These are phyloP conservation scores for Phytophthora hybrid DNA, from an alignment of 352 stramenopile genomes.

Conservation along the genomic window DNA sequence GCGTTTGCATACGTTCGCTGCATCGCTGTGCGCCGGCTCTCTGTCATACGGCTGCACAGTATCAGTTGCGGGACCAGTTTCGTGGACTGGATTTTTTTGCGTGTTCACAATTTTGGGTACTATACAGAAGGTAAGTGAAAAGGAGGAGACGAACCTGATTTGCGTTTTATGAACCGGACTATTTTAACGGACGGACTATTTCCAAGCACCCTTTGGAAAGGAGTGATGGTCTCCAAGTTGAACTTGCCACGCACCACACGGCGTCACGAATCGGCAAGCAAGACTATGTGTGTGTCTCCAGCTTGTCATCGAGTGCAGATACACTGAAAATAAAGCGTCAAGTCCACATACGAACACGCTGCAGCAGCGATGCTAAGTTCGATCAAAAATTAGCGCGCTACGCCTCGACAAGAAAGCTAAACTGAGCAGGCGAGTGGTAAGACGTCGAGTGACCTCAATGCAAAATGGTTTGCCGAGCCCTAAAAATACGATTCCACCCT, in stretches of 20 bases:
- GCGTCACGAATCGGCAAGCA: too few relatives aligned
- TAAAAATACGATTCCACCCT: slow-evolving; percentile 29
- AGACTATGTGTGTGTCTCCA: background rate
- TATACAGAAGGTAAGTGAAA: background rate
- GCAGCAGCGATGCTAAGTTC: too few relatives aligned
- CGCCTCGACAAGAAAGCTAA: background rate
- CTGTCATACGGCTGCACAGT: background rate
- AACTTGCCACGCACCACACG: too few relatives aligned
- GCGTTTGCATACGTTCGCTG: slow-evolving; percentile 1
- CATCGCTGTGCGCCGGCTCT: slow-evolving; percentile 28
- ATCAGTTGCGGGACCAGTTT: slow-evolving; percentile 9
- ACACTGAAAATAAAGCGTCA: background rate
- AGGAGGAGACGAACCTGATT: background rate
- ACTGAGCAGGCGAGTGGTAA: background rate
- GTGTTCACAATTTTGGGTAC: background rate
- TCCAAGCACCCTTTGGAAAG: too few relatives aligned
- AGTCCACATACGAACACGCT: background rate
- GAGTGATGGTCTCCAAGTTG: too few relatives aligned
- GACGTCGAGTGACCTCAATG: background rate
- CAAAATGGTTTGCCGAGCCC: background rate
- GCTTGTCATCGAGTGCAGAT: too few relatives aligned
- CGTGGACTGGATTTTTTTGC: slow-evolving; percentile 20
- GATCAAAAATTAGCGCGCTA: background rate
- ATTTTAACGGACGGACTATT: too few relatives aligned
- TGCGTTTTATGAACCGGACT: too few relatives aligned